These are phyloP conservation scores for Podospora conica DNA, from an alignment of 495 filamentous ascomycete genomes.

Conservation along the genomic window DNA sequence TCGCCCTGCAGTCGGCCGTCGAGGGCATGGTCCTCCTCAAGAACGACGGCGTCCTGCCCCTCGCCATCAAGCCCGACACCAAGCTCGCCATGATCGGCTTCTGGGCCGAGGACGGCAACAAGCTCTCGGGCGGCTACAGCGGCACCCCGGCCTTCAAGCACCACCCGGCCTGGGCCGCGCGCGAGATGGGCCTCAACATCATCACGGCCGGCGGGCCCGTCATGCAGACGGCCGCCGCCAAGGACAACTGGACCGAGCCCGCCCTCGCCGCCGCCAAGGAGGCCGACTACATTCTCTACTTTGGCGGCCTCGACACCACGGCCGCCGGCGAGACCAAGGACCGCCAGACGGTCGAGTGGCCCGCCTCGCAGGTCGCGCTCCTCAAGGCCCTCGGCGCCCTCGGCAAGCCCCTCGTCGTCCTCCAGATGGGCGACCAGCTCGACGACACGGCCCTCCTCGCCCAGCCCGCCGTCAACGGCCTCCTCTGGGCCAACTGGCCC, in stretches of 20 bases:
- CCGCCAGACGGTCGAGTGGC: constrained; percentile 36
- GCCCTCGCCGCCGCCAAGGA: constrained; percentile 30
- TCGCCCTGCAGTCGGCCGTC: constrained; percentile 30
- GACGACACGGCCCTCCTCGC: constrained; percentile 47
- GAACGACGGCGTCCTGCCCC: constrained; percentile 29
- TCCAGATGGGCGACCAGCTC: constrained; percentile 46
- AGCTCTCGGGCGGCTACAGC: constrained; percentile 38
- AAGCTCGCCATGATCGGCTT: constrained; percentile 37
- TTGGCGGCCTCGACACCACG: constrained; percentile 37
- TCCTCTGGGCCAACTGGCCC: constrained; percentile 49
- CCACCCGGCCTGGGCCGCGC: constrained; percentile 31
- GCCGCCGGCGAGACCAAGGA: constrained; percentile 36
- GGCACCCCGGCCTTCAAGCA: constrained; percentile 33
- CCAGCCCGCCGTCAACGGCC: constrained; percentile 45
- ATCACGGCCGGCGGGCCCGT: constrained; percentile 24
- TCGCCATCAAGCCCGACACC: constrained; percentile 18
- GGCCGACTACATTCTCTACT: constrained; percentile 36
- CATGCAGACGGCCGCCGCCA: constrained; percentile 43
- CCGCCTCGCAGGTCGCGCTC: constrained; percentile 32
- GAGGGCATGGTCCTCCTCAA: constrained; percentile 37
- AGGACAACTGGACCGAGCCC: constrained; percentile 50
- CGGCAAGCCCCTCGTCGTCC: constrained; percentile 36
- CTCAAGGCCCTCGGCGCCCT: constrained; percentile 29
- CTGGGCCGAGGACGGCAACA: constrained; percentile 30
- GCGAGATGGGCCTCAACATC: constrained; percentile 22